Conservation (phyloP, 225 moss, liverwort and hornwort genomes). For the Antitrichia curtipendula region DNA sequence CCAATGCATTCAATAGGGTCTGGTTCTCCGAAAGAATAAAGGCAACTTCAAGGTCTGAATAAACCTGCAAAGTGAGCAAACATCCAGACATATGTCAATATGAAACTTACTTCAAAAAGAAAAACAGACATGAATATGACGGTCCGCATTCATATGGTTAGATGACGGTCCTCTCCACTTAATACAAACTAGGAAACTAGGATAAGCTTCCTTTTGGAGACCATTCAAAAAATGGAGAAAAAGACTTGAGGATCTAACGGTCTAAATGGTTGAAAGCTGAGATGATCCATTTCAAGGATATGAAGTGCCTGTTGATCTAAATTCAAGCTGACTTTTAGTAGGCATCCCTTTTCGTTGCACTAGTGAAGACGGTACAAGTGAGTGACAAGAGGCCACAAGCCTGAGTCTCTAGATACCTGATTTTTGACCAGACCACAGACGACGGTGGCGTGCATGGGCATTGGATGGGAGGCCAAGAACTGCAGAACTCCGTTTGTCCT, state of each 20-base stretch:
- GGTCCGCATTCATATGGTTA: not conserved
- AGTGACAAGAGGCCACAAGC: not conserved
- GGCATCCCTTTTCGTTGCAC: not conserved
- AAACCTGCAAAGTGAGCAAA: constrained; percentile 47
- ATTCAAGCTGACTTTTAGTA: not conserved
- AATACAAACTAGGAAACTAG: not conserved
- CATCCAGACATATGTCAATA: not conserved
- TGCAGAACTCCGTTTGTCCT: constrained; percentile 85
- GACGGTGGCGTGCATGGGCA: constrained; percentile 80
- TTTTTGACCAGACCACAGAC: constrained; percentile 98
- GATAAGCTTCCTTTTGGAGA: not conserved
- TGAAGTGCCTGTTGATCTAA: not conserved
- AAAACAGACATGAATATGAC: not conserved
- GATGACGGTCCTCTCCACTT: not conserved
- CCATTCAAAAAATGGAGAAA: not conserved
- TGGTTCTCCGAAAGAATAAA: constrained; percentile 87
- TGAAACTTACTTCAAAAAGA: not conserved
- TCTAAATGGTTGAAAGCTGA: not conserved
- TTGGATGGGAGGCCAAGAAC: constrained; percentile 61
- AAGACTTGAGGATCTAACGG: not conserved
- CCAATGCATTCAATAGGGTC: constrained; percentile 53
- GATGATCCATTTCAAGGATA: not conserved
- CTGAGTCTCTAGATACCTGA: constrained; percentile 33
- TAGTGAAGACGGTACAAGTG: not conserved
- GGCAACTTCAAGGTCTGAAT: constrained; percentile 87